Evolutionary conservation across 352 stramenopile genomes (phyloP).

Genomic region (Pythium rhizo-oryzae): DNA sequence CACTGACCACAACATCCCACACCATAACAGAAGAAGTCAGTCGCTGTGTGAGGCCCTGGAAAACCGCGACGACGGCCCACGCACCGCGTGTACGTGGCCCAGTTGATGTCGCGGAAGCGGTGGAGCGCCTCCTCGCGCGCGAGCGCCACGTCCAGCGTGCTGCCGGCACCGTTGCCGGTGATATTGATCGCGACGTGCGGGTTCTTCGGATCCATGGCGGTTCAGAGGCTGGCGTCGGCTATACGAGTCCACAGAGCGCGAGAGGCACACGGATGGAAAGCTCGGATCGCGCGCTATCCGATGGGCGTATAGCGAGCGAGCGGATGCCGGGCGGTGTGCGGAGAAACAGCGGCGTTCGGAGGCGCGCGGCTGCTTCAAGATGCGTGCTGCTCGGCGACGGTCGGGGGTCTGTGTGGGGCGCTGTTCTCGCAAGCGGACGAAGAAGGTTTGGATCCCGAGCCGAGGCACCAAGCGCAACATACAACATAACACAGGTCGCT

Average conservation of each 20-base stretch:
- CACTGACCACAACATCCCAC: conserved; percentile 30
- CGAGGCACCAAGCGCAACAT: conserved; percentile 5
- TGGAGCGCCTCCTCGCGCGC: conserved; percentile 82
- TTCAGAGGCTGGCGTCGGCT: background rate
- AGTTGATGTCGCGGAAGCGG: conserved; percentile 91
- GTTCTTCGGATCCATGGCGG: conserved; percentile 55
- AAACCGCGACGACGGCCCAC: background rate
- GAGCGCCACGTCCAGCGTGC: conserved; percentile 70
- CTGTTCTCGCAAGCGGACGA: background rate
- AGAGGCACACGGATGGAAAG: background rate
- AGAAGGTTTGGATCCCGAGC: conserved; percentile 15
- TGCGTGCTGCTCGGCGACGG: background rate
- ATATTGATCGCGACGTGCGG: conserved; percentile 75
- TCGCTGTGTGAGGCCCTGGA: background rate
- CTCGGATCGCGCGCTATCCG: background rate
- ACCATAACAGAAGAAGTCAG: background rate
- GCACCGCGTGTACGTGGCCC: conserved; percentile 87
- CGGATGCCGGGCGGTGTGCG: no score
- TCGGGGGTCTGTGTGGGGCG: background rate
- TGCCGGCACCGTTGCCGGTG: conserved; percentile 35
- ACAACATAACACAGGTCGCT: conserved; percentile 3
- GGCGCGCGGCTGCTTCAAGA: background rate
- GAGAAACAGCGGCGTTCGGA: background rate
- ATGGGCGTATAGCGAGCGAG: background rate
- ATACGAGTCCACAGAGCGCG: background rate